Evolutionary conservation across 2,329 filamentous ascomycete genomes (phyloP), one percentile per base, ranked within the genome.

Genomic region (Shiraia bambusicola): DNA sequence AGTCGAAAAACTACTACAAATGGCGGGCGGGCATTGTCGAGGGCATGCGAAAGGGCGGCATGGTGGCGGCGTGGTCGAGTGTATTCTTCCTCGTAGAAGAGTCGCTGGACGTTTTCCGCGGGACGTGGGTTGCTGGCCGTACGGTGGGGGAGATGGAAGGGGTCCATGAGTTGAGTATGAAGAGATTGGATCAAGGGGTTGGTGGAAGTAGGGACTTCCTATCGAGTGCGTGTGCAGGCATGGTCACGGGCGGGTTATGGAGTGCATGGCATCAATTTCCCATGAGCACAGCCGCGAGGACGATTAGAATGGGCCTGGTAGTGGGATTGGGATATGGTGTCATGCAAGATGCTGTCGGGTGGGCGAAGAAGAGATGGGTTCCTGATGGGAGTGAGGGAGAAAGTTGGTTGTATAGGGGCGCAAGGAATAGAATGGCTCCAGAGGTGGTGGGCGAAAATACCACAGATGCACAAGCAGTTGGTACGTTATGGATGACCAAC

Each of bases 1-100:
- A 96, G 72, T 88, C 83, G 65, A 97, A 97, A 71, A 97, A 95
- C 70, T 97, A 98, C 73, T 83, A 89, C 59, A 80, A 86, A 37
- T 84, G 88, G 58, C 78, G 86, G 15, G 87, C 86, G 5, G 92
- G 87, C 1, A 73, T 94, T 13, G 81, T 81, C 37, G 89, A 95
- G 60, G 93, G 89, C 0, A 57, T 88, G 35, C 83, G 79, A 52
- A 88, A 93, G 77, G 90, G 86, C 1, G 65, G 73, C 24, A 83
- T 80, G 54, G 76, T 94, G 5, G 81, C 81, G 4, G 73, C 86
- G 32, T 91, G 91, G 80, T 87, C 82, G 2, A 78, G 81, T 13
- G 73, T 86, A 35, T 93, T 95, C 60, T 84, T 95, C 59, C 75
- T 83, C 6, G 81, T 93, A 34, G 93, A 97, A 72, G 87, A 92